A percentile compares a stretch with the other conserved stretches of the same genome.
These are phyloP conservation scores for Heritiera littoralis DNA, from an alignment of 345 rosid species.

Conservation along the genomic window DNA sequence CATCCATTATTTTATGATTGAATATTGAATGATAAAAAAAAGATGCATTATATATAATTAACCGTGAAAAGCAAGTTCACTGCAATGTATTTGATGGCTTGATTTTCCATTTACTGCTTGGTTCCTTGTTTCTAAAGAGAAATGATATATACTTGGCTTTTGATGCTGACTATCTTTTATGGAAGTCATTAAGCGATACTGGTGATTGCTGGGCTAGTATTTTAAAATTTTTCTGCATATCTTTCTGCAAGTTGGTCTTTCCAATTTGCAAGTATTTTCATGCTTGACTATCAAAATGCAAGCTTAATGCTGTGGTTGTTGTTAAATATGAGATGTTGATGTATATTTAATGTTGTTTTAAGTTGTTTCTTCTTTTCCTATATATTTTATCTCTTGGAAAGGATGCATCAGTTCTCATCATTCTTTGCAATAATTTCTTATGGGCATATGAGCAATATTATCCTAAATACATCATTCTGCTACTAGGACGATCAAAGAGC, in stretches of 20 bases:
- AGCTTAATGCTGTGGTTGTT: background rate
- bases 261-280: background rate
- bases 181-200: background rate
- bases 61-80: background rate
- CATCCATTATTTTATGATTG: background rate
- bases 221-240: background rate
- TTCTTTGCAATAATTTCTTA: background rate
- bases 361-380: background rate
- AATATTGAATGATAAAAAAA: background rate
- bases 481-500: background rate
- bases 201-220: background rate
- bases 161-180: background rate
- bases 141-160: background rate
- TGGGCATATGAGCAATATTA: background rate
- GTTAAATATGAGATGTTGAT: background rate
- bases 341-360: background rate
- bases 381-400: background rate
- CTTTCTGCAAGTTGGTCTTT: background rate
- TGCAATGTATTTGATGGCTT: background rate
- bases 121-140: constrained; percentile 1
- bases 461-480: background rate
- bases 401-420: background rate
- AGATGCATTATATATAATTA: background rate
- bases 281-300: background rate
- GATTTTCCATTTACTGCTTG: background rate